phyloP scores from a whole-genome alignment of 2,329 filamentous ascomycete species.

The Nemania sp. region DNA sequence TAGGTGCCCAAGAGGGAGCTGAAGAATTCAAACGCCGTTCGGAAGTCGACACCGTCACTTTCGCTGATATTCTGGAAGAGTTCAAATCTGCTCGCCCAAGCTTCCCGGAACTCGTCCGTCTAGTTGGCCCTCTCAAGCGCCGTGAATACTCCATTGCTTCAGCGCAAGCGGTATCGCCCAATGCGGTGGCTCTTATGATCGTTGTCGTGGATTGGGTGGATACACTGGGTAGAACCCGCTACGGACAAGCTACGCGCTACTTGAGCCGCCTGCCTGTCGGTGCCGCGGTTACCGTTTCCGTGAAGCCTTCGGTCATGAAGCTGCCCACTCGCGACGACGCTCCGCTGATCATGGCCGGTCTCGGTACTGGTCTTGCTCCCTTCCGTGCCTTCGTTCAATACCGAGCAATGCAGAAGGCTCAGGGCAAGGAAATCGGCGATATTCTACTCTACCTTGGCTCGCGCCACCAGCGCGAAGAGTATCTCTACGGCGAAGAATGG shows the following conservation, averaged over 20 bases:
- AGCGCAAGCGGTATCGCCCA: constrained; percentile 90
- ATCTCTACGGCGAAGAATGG: constrained; percentile 98
- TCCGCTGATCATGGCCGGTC: constrained; percentile 97
- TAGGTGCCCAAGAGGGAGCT: constrained; percentile 78
- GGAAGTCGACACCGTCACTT: constrained; percentile 90
- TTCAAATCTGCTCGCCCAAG: constrained; percentile 85
- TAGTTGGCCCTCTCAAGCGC: constrained; percentile 90
- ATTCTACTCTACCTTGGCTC: constrained; percentile 96
- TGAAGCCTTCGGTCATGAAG: constrained; percentile 99
- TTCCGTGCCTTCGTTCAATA: constrained; percentile 99
- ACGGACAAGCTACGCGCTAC: constrained; percentile 91
- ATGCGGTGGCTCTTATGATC: constrained; percentile 89
- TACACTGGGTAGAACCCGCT: constrained; percentile 81
- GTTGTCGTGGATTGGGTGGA: constrained; percentile 97
- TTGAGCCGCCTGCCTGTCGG: constrained; percentile 77
- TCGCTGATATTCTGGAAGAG: constrained; percentile 85
- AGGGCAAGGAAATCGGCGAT: constrained; percentile 90
- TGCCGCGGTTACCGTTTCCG: constrained; percentile 81
- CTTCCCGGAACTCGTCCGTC: constrained; percentile 85
- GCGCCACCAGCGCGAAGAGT: constrained; percentile 96
- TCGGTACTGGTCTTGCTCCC: constrained; percentile 97
- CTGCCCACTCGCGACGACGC: constrained; percentile 85
- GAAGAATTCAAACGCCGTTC: constrained; percentile 89
- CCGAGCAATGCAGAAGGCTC: constrained; percentile 96
- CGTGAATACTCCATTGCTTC: constrained; percentile 99